Base-by-base conservation (phyloP, 768 basidiomycete genomes). In the Tulasnella sp. region DNA sequence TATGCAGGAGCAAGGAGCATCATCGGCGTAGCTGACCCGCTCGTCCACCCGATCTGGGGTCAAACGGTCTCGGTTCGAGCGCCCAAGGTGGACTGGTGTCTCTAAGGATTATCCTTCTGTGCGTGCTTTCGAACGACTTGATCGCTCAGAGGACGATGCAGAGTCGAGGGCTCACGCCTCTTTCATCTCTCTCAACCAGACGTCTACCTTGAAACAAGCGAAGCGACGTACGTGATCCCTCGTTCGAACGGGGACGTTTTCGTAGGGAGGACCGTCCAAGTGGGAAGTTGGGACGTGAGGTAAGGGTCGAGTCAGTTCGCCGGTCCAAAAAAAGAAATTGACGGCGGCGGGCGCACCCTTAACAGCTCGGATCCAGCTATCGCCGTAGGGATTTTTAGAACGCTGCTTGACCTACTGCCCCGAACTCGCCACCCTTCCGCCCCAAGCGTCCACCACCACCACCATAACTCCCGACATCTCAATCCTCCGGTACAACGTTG, bases 21-120 rank as follows among this genome's bases (percentile, higher is more conserved):
- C 64, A 90, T 93, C 18, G 96, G 96, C 7, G 91, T 97, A 2
- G 92, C 96, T 83, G 96, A 98, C 85, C 88, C 88, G 80, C 87
- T 86, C 34, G 86, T 96, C 34, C 91, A 90, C 84, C 95, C 96
- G 0, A 89, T 96, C 82, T 89, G 95, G 69, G 96, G 96, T 11
- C 96, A 97, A 86, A 93, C 94, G 0, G 91, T 96, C 12, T 85
- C 96, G 24, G 88, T 97, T 31, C 86, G 90, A 54, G 93, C 94
- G 2, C 92, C 94, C 0, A 89, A 89, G 86, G 87, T 94, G 72
- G 88, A 86, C n/a, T 78, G 77, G 77, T 72, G 54, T 72, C 60
- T 78, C 24, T 9, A 72, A 60, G 77, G 77, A n/a, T 16, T 48
- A 28, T 41, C 60, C 58, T 72, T 78, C n/a, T 78, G 77, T 78